These are phyloP conservation scores for Cornus florida DNA, from an alignment of 148 eudicot species.

Conservation along the genomic window DNA sequence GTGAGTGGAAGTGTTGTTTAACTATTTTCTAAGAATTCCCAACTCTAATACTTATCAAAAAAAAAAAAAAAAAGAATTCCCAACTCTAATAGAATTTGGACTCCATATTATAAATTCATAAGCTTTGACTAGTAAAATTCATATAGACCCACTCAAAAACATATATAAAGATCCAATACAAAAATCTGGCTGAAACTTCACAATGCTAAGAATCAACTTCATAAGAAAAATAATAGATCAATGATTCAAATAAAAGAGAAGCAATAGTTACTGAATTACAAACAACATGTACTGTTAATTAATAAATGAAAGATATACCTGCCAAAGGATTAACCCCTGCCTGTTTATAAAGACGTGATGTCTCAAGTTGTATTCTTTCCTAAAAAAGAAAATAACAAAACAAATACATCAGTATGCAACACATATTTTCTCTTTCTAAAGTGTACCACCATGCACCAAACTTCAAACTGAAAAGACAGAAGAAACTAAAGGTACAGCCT, in stretches of 20 bases:
- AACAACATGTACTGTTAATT: not conserved
- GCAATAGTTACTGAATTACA: not conserved
- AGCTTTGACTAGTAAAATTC: no score
- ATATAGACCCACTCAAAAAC: no score
- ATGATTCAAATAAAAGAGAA: constrained; percentile 4
- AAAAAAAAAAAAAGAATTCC: no score
- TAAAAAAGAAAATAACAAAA: constrained; percentile 26
- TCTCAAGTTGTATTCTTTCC: constrained; percentile 98
- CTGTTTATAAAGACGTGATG: constrained; percentile 86
- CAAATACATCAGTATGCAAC: not conserved
- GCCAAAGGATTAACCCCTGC: constrained; percentile 99
- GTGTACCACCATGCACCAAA: not conserved
- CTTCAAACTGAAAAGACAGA: constrained; percentile 6
- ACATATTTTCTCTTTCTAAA: not conserved
- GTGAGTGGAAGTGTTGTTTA: no score
- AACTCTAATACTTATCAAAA: no score
- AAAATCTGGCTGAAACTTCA: not conserved
- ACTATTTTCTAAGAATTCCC: no score
- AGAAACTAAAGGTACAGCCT: not conserved
- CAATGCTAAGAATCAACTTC: not conserved
- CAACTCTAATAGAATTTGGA: no score
- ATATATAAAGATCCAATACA: no score
- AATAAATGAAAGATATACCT: constrained; percentile 41
- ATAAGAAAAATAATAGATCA: not conserved
- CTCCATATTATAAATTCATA: no score